Conservation (phyloP, 2,329 filamentous ascomycete genomes). For the Curvularia verruculosa region DNA sequence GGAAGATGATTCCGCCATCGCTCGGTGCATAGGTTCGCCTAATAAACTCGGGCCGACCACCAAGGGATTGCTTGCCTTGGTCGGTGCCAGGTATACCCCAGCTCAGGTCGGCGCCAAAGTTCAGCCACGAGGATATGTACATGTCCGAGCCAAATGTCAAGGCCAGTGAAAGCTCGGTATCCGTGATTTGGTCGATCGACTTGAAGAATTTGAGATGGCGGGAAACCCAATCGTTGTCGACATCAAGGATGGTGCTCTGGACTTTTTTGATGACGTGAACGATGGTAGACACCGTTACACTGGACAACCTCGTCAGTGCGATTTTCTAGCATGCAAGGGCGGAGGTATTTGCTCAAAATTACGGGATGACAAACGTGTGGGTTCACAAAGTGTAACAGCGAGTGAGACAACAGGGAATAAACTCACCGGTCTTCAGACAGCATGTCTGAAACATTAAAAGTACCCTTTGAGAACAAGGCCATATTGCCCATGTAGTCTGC, state of each 20-base stretch:
- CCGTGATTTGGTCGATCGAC: slow-evolving; percentile 35
- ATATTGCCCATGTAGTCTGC: slow-evolving; percentile 43
- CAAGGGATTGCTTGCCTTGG: slow-evolving; percentile 26
- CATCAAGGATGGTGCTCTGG: slow-evolving; percentile 34
- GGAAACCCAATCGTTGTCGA: slow-evolving; percentile 42
- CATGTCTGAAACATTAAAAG: slow-evolving; percentile 34
- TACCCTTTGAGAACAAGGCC: slow-evolving; percentile 40
- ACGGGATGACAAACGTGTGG: slow-evolving; percentile 6
- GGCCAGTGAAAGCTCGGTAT: slow-evolving; percentile 39
- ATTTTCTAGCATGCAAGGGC: slow-evolving; percentile 4
- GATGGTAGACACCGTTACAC: slow-evolving; percentile 42
- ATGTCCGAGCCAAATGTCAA: slow-evolving; percentile 42
- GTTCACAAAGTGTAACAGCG: slow-evolving; percentile 14
- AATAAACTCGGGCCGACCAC: slow-evolving; percentile 43
- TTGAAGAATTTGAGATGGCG: slow-evolving; percentile 41
- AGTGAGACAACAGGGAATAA: slow-evolving; percentile 9
- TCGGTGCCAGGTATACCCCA: slow-evolving; percentile 47
- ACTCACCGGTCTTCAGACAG: slow-evolving; percentile 39
- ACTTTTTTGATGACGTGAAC: slow-evolving; percentile 35
- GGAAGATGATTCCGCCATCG: slow-evolving; percentile 46
- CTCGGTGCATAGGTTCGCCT: slow-evolving; percentile 37
- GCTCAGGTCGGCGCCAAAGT: slow-evolving; percentile 41
- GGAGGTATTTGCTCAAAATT: slow-evolving; percentile 9
- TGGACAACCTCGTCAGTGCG: slow-evolving; percentile 26
- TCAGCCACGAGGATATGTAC: slow-evolving; percentile 46